Evolutionary conservation across 257 asterid species (phyloP), one percentile per base, ranked within the genome.

Genomic region (Solanum paucissectum): DNA sequence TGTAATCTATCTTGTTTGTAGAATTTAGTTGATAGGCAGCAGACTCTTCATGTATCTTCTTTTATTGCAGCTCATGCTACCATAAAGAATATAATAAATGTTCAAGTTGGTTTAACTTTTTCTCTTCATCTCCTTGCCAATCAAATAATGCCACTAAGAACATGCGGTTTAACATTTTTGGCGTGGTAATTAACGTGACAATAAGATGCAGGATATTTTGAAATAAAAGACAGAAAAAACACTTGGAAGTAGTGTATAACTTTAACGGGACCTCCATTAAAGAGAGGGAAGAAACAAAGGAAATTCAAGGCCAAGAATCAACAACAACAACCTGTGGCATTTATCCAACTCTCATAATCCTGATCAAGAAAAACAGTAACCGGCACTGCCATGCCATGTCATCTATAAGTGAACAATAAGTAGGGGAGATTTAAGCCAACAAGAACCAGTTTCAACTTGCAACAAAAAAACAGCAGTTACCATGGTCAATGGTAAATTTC

Each of bases 1-100:
- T 93, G 93, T 93, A 91, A 91, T 90, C 87, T 92, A 90, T 93
- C 91, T 52, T 52, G 9, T 85, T 82, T 86, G 92, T 92, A 92
- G 92, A 90, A 88, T 76, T 90, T 90, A 91, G 91, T 40, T 87
- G 68, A 89, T 89, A 91, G 94, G 89, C 83, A 42, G 87, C 83
- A 68, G 83, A 89, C 86, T 40, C 73, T 69, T 84, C 69, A 23
- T 91, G 91, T 89, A 89, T 88, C 89, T 68, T 62, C 23, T 87
- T 90, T 86, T 60, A 87, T 88, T 87, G 69, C 81, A 88, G 87
- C 88, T 92, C 90, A 86, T 90, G 91, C 90, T 84, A 82, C 86
- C 87, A 74, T 83, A 89, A 91, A 83, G 89, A 86, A 29, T 89
- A 90, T 75, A 81, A 89, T 88, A 34, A 88, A 83, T 79, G 55